Evolutionary conservation across 2,329 filamentous ascomycete species (phyloP).

Genomic region (Cladophialophora chaetospira): DNA sequence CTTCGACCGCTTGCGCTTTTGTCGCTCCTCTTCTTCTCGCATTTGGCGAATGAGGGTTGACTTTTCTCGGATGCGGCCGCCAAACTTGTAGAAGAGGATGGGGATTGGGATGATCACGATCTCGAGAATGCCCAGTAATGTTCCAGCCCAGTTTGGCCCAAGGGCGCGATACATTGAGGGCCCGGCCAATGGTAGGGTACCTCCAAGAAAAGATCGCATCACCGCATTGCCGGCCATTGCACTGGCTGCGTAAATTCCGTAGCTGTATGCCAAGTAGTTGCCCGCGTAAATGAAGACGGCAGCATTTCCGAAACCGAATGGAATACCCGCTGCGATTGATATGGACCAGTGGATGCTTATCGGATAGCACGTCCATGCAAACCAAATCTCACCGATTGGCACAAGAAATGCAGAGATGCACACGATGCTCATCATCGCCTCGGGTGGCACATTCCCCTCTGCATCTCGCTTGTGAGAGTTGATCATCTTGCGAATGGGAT

Average conservation of each 20-base stretch:
- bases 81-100: conserved; percentile 71
- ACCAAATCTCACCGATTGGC: conserved; percentile 78
- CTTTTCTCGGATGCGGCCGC: conserved; percentile 58
- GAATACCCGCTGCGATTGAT: conserved; percentile 75
- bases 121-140: conserved; percentile 72
- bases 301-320: conserved; percentile 76
- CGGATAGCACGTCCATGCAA: conserved; percentile 85
- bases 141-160: conserved; percentile 77
- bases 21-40: conserved; percentile 54
- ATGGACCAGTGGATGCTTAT: conserved; percentile 77
- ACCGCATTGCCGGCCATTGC: conserved; percentile 80
- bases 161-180: conserved; percentile 69
- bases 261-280: conserved; percentile 77
- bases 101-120: conserved; percentile 76
- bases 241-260: conserved; percentile 79
- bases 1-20: conserved; percentile 43
- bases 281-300: conserved; percentile 79
- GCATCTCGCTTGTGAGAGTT: conserved; percentile 74
- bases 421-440: conserved; percentile 79
- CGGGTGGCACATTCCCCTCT: conserved; percentile 72
- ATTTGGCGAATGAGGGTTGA: conserved; percentile 60
- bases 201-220: conserved; percentile 71
- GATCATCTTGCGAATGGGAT: conserved; percentile 74
- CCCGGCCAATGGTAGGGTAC: conserved; percentile 74
- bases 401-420: conserved; percentile 74